A percentile compares a stretch with the other conserved stretches of the same genome.
Evolutionary conservation across 2,329 filamentous ascomycete genomes (phyloP).

Genomic region (Neofusicoccum cordaticola): DNA sequence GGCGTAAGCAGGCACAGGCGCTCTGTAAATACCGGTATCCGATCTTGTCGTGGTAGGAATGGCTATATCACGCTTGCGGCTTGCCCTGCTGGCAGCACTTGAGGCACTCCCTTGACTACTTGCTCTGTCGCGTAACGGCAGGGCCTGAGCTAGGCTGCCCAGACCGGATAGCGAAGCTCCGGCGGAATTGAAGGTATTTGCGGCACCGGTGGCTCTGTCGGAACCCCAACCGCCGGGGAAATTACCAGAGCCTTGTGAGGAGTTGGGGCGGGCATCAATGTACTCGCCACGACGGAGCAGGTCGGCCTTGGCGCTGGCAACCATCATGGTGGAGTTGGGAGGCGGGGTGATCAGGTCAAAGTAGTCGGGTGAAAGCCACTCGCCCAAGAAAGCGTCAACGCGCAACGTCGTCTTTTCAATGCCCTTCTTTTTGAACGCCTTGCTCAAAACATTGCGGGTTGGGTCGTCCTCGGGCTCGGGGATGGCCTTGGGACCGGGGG

Average conservation of each 20-base stretch:
- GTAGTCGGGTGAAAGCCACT: conserved; percentile 93
- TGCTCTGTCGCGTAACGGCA: conserved; percentile 46
- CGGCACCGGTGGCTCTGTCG: conserved; percentile 18
- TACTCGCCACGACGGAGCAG: conserved; percentile 72
- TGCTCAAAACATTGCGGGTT: conserved; percentile 33
- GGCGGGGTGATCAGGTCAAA: conserved; percentile 90
- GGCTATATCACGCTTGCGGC: conserved; percentile 24
- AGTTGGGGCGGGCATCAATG: conserved; percentile 44
- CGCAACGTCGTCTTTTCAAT: conserved; percentile 55
- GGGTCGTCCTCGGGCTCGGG: conserved; percentile 38
- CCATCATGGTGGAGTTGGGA: conserved; percentile 80
- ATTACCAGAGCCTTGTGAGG: conserved; percentile 43
- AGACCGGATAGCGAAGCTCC: conserved; percentile 27
- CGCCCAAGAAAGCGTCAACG: conserved; percentile 87
- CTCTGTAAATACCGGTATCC: conserved; percentile 55
- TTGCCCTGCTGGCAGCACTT: conserved; percentile 27
- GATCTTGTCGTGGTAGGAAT: conserved; percentile 26
- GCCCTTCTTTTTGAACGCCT: conserved; percentile 31
- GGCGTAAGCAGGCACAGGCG: conserved; percentile 79
- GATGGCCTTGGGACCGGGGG: conserved; percentile 31
- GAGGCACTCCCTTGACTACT: conserved; percentile 37
- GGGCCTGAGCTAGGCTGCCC: conserved; percentile 37
- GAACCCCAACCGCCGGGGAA: conserved; percentile 57
- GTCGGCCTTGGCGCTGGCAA: conserved; percentile 83
- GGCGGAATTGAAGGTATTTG: conserved; percentile 21